These are phyloP conservation scores for Phytophthora nicotianae DNA, from an alignment of 352 stramenopile species.

Conservation along the genomic window DNA sequence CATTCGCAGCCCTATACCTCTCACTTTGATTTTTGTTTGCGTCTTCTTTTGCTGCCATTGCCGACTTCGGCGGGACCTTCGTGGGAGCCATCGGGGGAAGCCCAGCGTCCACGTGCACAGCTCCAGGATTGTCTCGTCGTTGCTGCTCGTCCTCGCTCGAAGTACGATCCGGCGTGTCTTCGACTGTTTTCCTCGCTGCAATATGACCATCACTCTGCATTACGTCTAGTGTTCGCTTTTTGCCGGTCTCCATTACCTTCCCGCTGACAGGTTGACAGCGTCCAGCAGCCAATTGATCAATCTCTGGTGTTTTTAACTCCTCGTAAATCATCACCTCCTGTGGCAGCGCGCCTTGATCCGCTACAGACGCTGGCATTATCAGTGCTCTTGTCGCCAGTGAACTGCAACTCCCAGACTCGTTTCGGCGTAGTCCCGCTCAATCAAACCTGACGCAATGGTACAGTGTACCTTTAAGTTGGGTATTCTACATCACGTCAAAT, in stretches of 20 bases:
- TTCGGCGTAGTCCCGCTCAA: background rate
- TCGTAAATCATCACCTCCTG: background rate
- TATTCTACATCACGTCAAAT: background rate
- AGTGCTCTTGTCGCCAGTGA: constrained; percentile 6
- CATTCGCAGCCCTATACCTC: background rate
- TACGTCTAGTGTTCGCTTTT: constrained; percentile 4
- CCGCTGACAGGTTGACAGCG: background rate
- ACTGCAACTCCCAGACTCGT: constrained; percentile 1
- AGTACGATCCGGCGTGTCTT: constrained; percentile 24
- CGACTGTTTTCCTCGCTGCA: background rate
- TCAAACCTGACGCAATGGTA: constrained; percentile 4
- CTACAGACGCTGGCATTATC: constrained; percentile 1
- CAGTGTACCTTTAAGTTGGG: constrained; percentile 3
- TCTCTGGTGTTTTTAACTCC: background rate
- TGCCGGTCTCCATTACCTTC: constrained; percentile 5
- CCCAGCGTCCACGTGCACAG: background rate
- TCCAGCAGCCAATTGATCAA: constrained; percentile 1
- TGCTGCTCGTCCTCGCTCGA: constrained; percentile 28
- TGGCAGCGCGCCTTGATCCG: background rate
- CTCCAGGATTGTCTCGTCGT: background rate
- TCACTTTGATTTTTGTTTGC: background rate
- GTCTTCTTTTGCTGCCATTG: background rate
- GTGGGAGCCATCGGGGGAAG: constrained; percentile 6
- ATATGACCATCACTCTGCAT: constrained; percentile 21
- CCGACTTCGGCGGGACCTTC: constrained; percentile 2